Evolutionary conservation across 2,329 filamentous ascomycete genomes (phyloP).

Genomic region (Pyricularia pennisetigena): DNA sequence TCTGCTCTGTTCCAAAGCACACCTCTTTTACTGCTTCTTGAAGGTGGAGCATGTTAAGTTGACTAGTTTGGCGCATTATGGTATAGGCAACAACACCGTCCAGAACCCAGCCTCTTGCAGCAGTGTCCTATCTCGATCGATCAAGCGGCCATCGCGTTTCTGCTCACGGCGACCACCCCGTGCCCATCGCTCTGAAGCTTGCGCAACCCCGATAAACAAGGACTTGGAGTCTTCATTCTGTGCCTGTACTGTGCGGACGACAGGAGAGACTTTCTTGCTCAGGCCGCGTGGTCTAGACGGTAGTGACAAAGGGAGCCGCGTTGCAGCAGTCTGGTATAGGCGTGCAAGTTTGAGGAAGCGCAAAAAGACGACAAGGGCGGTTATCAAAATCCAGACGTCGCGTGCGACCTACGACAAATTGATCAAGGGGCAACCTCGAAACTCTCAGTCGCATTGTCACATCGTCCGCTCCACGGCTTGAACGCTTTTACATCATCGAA

Average conservation of each 20-base stretch:
- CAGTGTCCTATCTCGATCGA: neutral
- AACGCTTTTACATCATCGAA: neutral
- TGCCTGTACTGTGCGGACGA: neutral
- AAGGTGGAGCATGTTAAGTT: neutral
- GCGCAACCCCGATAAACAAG: neutral
- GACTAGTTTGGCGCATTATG: neutral
- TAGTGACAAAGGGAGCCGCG: neutral
- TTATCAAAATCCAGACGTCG: neutral
- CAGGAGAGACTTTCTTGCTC: neutral
- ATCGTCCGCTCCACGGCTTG: neutral
- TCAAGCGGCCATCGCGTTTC: neutral
- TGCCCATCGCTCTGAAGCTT: neutral
- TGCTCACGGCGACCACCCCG: neutral
- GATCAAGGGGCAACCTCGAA: neutral
- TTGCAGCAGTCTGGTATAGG: neutral
- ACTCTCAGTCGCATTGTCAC: neutral
- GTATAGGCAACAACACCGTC: neutral
- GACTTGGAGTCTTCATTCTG: neutral
- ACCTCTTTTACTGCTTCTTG: neutral
- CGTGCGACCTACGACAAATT: neutral
- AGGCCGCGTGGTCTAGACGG: neutral
- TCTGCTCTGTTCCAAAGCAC: neutral
- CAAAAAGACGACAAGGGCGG: neutral
- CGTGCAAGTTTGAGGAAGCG: neutral
- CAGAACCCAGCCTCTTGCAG: neutral